phyloP scores from a whole-genome alignment of 1,284 basidiomycete genomes.

The Sanghuangporus sanghuang region DNA sequence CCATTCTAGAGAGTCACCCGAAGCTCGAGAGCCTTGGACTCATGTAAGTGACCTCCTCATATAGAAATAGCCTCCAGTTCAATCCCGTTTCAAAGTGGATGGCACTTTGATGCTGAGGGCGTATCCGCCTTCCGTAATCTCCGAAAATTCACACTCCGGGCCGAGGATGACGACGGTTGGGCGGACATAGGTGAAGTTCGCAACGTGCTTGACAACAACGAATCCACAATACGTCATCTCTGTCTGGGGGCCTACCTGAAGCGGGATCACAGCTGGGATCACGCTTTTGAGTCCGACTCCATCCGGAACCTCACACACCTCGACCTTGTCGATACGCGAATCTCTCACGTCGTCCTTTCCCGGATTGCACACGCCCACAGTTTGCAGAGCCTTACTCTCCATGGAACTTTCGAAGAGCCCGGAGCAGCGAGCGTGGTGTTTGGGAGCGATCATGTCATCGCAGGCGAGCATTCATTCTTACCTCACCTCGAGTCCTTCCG shows the following conservation, averaged over 20 bases:
- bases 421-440: conserved; percentile 55
- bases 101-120: conserved; percentile 66
- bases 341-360: conserved; percentile 55
- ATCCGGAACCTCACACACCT: conserved; percentile 61
- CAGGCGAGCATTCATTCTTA: conserved; percentile 51
- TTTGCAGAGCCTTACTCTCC: conserved; percentile 54
- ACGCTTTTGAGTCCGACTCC: conserved; percentile 52
- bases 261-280: conserved; percentile 59
- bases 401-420: conserved; percentile 58
- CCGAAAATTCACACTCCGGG: conserved; percentile 57
- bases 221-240: conserved; percentile 51
- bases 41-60: conserved; percentile 34
- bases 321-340: conserved; percentile 60
- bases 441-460: conserved; percentile 53
- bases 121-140: conserved; percentile 55
- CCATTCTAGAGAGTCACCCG: conserved; percentile 46
- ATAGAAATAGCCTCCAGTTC: not conserved
- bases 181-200: conserved; percentile 66
- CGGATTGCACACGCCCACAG: conserved; percentile 56
- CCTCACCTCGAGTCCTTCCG: conserved; percentile 57
- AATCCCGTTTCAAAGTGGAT: conserved; percentile 35
- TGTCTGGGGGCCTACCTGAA: conserved; percentile 60
- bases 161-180: conserved; percentile 64
- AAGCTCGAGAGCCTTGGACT: conserved; percentile 51
- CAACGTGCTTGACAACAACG: conserved; percentile 54